Conservation (phyloP, 768 basidiomycete species). For the Inosperma sp. region DNA sequence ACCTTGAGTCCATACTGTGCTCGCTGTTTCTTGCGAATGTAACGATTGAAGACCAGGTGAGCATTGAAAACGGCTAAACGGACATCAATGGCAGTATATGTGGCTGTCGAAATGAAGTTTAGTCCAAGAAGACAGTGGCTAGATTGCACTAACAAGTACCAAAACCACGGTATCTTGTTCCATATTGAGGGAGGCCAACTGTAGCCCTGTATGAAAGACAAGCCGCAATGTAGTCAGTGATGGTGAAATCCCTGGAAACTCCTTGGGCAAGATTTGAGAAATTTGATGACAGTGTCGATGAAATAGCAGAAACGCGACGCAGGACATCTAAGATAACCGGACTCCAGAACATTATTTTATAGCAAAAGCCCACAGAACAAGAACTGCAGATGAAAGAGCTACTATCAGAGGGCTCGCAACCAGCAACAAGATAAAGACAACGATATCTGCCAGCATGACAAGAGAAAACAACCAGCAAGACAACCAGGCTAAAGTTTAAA, state of each 20-base stretch:
- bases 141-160: background rate
- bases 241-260: background rate
- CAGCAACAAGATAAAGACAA: no score
- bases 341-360: no score
- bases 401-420: no score
- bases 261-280: background rate
- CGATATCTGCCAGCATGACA: no score
- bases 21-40: no score
- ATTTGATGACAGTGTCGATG: background rate
- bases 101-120: background rate
- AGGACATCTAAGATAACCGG: background rate
- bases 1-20: background rate
- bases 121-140: background rate
- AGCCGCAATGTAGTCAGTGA: background rate
- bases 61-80: background rate
- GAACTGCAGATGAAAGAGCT: no score
- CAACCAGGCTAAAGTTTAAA: no score
- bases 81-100: background rate
- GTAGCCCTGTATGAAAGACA: background rate
- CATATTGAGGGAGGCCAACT: background rate
- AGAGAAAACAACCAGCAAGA: no score
- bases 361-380: no score
- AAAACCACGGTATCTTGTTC: background rate
- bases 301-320: background rate
- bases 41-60: background rate